These are phyloP conservation scores for Selaginella moellendorffii DNA, from an alignment of 75 land plant genomes.

Conservation along the genomic window DNA sequence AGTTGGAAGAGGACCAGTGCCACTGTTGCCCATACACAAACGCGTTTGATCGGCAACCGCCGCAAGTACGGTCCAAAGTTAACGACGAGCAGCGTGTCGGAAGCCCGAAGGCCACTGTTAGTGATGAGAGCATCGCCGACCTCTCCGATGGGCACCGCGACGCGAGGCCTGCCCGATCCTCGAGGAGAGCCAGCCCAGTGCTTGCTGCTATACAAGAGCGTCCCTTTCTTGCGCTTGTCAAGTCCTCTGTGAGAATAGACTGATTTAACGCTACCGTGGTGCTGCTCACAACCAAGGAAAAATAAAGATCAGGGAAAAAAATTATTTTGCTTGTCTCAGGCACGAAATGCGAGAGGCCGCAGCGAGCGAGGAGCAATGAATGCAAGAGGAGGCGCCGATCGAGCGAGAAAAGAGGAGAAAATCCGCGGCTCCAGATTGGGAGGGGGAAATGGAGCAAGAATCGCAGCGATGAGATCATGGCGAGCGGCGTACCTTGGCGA, in stretches of 20 bases:
- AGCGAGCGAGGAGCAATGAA: too few species aligned
- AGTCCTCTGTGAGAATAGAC: not conserved
- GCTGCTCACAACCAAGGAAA: too few species aligned
- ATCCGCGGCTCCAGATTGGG: too few species aligned
- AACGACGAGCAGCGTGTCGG: not conserved
- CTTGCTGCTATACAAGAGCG: not conserved
- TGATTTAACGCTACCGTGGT: too few species aligned
- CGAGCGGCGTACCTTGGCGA: too few species aligned
- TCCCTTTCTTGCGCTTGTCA: not conserved
- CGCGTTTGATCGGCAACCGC: slow-evolving; percentile 9
- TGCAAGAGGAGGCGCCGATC: too few species aligned
- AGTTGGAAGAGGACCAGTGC: slow-evolving; percentile 12
- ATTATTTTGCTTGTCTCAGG: too few species aligned
- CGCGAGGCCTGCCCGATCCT: not conserved
- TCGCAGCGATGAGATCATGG: too few species aligned
- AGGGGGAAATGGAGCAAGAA: too few species aligned
- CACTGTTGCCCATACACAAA: slow-evolving; percentile 11
- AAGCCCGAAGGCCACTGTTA: not conserved
- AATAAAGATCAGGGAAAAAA: too few species aligned
- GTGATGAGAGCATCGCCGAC: not conserved
- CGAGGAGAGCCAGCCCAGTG: not conserved
- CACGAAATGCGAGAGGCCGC: too few species aligned
- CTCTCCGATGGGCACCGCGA: not conserved
- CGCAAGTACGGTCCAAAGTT: slow-evolving; percentile 11
- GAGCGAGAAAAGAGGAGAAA: too few species aligned